Conservation (phyloP, 257 asterid genomes). For the Primulina eburnea region DNA sequence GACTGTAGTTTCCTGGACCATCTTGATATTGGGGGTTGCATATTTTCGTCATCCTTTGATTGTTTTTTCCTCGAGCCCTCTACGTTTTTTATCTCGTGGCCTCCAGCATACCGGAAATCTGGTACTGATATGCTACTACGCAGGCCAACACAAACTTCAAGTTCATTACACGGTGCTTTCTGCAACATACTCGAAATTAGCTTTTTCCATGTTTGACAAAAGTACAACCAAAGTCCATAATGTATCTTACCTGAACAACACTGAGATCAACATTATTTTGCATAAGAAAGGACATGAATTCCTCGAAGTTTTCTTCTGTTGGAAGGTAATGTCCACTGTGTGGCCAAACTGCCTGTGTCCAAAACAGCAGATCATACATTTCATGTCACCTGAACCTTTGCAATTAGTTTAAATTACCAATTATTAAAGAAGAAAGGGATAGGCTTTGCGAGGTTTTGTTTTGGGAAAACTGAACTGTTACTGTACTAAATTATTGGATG, state of each 20-base stretch:
- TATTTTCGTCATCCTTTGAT: conserved; percentile 37
- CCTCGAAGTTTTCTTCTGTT: conserved; percentile 83
- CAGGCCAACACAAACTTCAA: conserved; percentile 34
- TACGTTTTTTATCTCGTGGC: conserved; percentile 21
- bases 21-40: conserved; percentile 39
- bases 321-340: conserved; percentile 98
- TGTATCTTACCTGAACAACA: conserved; percentile 54
- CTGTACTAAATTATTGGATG: neutral
- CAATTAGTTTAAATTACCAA: neutral
- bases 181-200: conserved; percentile 28
- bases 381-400: neutral
- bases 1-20: conserved; percentile 49
- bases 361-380: neutral
- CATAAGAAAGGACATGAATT: conserved; percentile 61
- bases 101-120: conserved; percentile 27
- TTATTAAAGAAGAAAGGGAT: neutral
- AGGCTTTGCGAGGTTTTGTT: neutral
- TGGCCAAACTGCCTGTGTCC: conserved; percentile 82
- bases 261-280: conserved; percentile 55
- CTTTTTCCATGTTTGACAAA: neutral
- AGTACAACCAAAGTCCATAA: neutral
- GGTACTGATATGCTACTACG: conserved; percentile 52
- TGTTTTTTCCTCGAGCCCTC: conserved; percentile 27
- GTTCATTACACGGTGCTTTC: conserved; percentile 61
- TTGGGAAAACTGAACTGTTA: neutral